Percentiles rank a stretch among this genome's conserved stretches.
phyloP scores from a whole-genome alignment of 805 yeast species.

The Ogataea polymorpha region DNA sequence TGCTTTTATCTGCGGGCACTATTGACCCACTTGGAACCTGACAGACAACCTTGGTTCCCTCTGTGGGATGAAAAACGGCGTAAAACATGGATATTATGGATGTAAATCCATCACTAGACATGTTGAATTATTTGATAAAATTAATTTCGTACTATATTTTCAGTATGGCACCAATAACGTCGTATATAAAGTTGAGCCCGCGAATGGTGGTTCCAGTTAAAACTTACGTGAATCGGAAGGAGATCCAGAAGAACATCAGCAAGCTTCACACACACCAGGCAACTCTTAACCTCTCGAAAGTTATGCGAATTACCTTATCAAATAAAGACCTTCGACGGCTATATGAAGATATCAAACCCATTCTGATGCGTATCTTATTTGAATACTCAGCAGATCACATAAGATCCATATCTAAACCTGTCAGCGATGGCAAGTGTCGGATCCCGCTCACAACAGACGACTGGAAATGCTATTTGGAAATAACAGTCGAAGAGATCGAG shows the following conservation, averaged over 20 bases:
- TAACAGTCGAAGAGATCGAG: slow-evolving; percentile 21
- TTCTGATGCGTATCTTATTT: slow-evolving; percentile 20
- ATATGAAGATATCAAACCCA: slow-evolving; percentile 18
- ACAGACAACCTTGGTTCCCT: slow-evolving; percentile 87
- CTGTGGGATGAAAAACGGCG: slow-evolving; percentile 91
- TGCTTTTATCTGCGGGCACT: slow-evolving; percentile 34
- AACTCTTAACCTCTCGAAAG: slow-evolving; percentile 19
- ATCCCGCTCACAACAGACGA: slow-evolving; percentile 23
- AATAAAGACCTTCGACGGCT: slow-evolving; percentile 24
- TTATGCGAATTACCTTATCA: slow-evolving; percentile 23
- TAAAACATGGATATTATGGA: slow-evolving; percentile 89
- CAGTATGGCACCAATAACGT: slow-evolving; percentile 17
- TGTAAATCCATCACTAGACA: slow-evolving; percentile 59
- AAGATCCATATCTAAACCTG: slow-evolving; percentile 8
- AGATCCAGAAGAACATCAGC: slow-evolving; percentile 20
- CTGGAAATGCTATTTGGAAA: slow-evolving; percentile 27
- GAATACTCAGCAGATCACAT: slow-evolving; percentile 23
- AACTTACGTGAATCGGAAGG: slow-evolving; percentile 26
- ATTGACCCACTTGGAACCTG: slow-evolving; percentile 85
- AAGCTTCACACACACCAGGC: slow-evolving; percentile 13
- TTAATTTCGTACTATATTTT: neutral
- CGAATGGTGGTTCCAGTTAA: slow-evolving; percentile 22
- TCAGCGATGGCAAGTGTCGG: slow-evolving; percentile 9
- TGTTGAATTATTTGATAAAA: slow-evolving; percentile 3
- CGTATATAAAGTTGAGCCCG: slow-evolving; percentile 20